Base-by-base conservation (phyloP, 495 filamentous ascomycete species). In the Zalerion maritima region DNA sequence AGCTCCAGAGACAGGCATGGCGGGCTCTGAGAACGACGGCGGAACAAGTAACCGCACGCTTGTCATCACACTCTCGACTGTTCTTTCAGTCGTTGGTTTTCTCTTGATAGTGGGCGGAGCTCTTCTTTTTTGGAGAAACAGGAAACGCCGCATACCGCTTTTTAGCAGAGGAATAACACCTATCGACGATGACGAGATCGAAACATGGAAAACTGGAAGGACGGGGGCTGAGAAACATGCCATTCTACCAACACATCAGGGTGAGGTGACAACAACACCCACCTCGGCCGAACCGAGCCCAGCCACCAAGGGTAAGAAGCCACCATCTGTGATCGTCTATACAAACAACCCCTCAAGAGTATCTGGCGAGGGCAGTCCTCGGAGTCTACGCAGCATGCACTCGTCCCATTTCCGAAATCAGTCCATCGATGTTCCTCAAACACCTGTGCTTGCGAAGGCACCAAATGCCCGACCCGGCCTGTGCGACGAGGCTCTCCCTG, bases 151-250 rank as follows among this genome's bases (percentile, higher is more conserved):
- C n/a, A 41, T 49, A 15, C 52, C 42, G 6, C 37, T 60, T 32
- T 55, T 61, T 22, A 44, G 47, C 3, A 46, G 61, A 25, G 57
- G 55, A 21, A 51, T 64, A 20, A 54, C 61, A 0, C 61, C 61
- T 6, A 62, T 66, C 36, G 61, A 59, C 26, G 61, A 66, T 34
- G 61, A 66, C 19, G 61, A 66, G 37, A 66, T 66, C 27, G 61
- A 54, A 23, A 58, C 55, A 12, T 66, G 61, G 61, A 66, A 63
- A 26, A 51, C 1, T 29, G 42, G 12, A 29, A 16, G 14, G 46
- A 50, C 20, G 46, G 32, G 51, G 31, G 31, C 21, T 9, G 19
- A 18, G 34, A 24, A 28, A 40, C 11, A 40, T 11, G 4, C n/a
- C 21, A 3, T 22, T 15, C 10, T 13, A 24, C 11, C 21, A 14